Percentiles rank a stretch among this genome's conserved stretches.
These are phyloP conservation scores for Scortechinia acanthostroma DNA, from an alignment of 2,329 filamentous ascomycete species.

Conservation along the genomic window DNA sequence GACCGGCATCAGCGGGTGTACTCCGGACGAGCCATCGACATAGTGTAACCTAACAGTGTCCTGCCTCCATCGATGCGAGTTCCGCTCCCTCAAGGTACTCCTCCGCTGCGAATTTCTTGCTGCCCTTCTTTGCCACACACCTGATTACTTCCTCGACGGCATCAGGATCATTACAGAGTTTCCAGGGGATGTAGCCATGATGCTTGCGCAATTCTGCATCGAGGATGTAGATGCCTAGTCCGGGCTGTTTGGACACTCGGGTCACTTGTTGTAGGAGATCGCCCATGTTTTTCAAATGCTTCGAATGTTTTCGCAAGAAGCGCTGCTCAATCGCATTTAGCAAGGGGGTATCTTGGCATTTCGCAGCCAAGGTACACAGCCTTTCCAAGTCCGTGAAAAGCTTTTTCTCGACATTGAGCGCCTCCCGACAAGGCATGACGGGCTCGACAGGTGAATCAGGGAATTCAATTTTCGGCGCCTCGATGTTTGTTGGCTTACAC, in stretches of 20 bases:
- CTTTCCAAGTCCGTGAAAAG: background rate
- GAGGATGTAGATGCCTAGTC: conserved; percentile 10
- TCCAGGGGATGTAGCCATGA: background rate
- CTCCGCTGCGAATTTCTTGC: too few relatives aligned
- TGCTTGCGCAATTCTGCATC: conserved; percentile 9
- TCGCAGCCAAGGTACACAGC: background rate
- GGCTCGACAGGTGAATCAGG: conserved; percentile 4
- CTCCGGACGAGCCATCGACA: too few relatives aligned
- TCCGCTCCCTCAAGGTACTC: too few relatives aligned
- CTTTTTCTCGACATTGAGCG: background rate
- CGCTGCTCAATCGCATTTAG: conserved; percentile 7
- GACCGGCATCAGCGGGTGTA: too few relatives aligned
- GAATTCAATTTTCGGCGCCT: conserved; percentile 9
- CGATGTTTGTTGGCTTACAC: conserved; percentile 11
- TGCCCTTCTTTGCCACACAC: too few relatives aligned
- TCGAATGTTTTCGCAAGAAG: conserved; percentile 11
- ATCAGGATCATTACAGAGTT: background rate
- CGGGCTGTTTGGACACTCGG: conserved; percentile 12
- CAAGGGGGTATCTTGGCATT: background rate
- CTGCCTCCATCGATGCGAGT: too few relatives aligned
- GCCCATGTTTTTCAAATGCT: conserved; percentile 12
- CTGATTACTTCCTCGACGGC: background rate
- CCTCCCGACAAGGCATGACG: background rate
- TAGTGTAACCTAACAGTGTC: too few relatives aligned
- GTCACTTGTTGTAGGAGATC: conserved; percentile 12